Evolutionary conservation across 2,329 filamentous ascomycete genomes (phyloP), one percentile per base, ranked within the genome.

Genomic region (Sphaceloma murrayae): DNA sequence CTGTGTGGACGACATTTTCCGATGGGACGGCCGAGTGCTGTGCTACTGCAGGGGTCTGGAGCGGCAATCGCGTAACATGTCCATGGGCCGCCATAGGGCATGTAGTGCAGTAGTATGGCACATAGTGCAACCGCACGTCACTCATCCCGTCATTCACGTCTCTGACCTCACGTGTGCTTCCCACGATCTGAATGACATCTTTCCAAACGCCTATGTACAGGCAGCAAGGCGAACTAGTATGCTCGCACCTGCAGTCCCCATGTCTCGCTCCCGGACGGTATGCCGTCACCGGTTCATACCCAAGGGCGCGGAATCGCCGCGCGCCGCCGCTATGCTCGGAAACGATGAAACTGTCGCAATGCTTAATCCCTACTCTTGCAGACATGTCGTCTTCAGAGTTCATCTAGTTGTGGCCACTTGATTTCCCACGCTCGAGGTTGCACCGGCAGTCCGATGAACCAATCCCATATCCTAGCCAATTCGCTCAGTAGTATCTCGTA

Each of bases 381-480:
- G 29, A 34, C n/a, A 31, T 40, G 36, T 47, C 33, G 45, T 16
- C 29, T 5, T 48, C 40, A 58, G 18, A 58, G 48, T 29, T 57
- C 56, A 22, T 58, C 54, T 46, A 39, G 52, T 17, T 48, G 58
- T n/a, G 69, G 69, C 16, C 64, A 55, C 43, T 62, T 56, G 17
- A 77, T 59, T 53, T 67, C 67, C 77, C 77, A 82, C 14, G 62
- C 66, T 33, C 76, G 65, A 14, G 72, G 70, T 18, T 67, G 66
- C 3, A 79, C 69, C 10, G 74, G 73, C 47, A 77, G 58, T 22
- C 79, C 79, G 30, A 81, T 60, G 70, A 76, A 83, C 56, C 66
- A 80, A 43, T 73, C 67, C 66, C 74, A 81, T 19, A 76, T 52
- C 29, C 78, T 67, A 18, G 62, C 64, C 5, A 68, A 46, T 56